Percentiles rank a stretch among this genome's conserved stretches.
These are phyloP conservation scores for Volvox africanus DNA, from an alignment of 139 green algal species.

Conservation along the genomic window DNA sequence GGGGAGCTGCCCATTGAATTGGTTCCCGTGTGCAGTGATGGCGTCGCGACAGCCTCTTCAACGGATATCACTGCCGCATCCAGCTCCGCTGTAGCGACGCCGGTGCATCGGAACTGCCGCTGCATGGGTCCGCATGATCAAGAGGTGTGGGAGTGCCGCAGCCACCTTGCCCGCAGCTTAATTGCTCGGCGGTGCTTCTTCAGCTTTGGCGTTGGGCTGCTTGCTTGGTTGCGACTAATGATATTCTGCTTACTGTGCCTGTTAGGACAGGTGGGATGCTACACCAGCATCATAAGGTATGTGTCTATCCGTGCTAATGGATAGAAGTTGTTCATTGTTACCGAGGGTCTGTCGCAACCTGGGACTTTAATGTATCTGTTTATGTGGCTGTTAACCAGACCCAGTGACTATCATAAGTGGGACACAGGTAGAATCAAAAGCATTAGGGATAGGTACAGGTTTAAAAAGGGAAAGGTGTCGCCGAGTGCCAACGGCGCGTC, in stretches of 20 bases:
- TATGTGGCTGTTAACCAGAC: no score
- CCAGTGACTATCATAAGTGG: no score
- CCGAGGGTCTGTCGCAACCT: no score
- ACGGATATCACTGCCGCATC: background rate
- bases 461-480: no score
- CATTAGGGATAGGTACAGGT: no score
- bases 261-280: constrained; percentile 69
- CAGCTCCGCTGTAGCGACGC: no score
- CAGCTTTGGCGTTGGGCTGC: constrained; percentile 54
- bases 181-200: constrained; percentile 69
- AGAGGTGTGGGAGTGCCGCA: constrained; percentile 83
- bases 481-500: no score
- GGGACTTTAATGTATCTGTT: no score
- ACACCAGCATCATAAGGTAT: constrained; percentile 62
- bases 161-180: constrained; percentile 71
- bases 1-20: constrained; percentile 81
- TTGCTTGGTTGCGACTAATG: constrained; percentile 60
- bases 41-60: background rate
- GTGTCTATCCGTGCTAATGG: background rate
- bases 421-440: no score
- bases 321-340: no score
- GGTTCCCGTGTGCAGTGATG: constrained; percentile 75
- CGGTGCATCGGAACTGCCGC: constrained; percentile 54
- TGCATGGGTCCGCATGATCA: constrained; percentile 75
- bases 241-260: constrained; percentile 75